Percentiles rank a stretch among this genome's conserved stretches.
These are phyloP conservation scores for Pinguiococcus pyrenoidosus DNA, from an alignment of 108 stramenopile genomes.

Conservation along the genomic window DNA sequence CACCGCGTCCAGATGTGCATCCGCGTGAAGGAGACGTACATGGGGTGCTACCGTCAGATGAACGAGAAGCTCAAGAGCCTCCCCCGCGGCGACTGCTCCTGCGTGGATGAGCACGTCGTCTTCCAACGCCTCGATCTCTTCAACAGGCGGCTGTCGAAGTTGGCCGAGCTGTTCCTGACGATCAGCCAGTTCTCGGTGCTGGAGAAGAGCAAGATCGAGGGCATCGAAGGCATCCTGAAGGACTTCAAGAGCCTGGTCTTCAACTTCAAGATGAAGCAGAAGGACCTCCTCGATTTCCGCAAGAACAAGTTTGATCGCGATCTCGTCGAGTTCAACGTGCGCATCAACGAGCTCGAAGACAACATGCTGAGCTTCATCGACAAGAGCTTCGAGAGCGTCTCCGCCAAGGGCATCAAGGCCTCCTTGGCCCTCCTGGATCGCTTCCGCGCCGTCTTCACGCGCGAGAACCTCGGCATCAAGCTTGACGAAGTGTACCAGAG, in stretches of 20 bases:
- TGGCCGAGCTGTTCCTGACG: slow-evolving; percentile 43
- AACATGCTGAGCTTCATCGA: slow-evolving; percentile 42
- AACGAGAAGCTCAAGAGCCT: slow-evolving; percentile 48
- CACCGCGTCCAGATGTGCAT: too few species aligned
- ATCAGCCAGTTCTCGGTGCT: slow-evolving; percentile 40
- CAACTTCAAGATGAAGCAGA: slow-evolving; percentile 30
- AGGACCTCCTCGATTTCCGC: slow-evolving; percentile 46
- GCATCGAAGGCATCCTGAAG: slow-evolving; percentile 27
- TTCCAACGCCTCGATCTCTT: slow-evolving; percentile 44
- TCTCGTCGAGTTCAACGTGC: slow-evolving; percentile 50
- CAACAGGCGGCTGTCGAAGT: slow-evolving; percentile 45
- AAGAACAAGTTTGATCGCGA: slow-evolving; percentile 46
- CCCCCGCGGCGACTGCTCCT: too few species aligned
- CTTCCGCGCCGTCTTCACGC: slow-evolving; percentile 36
- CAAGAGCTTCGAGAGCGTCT: slow-evolving; percentile 38
- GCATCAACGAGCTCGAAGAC: slow-evolving; percentile 41
- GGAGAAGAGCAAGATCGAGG: slow-evolving; percentile 8
- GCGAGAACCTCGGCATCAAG: slow-evolving; percentile 38
- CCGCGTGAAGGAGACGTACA: slow-evolving; percentile 43
- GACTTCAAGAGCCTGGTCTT: slow-evolving; percentile 28
- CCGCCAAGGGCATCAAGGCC: slow-evolving; percentile 30
- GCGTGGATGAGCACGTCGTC: too few species aligned
- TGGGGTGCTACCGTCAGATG: slow-evolving; percentile 39
- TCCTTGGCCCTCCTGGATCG: slow-evolving; percentile 35
- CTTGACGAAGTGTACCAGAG: background rate